These are phyloP conservation scores for Gentiana macrophylla DNA, from an alignment of 257 asterid species.

Conservation along the genomic window DNA sequence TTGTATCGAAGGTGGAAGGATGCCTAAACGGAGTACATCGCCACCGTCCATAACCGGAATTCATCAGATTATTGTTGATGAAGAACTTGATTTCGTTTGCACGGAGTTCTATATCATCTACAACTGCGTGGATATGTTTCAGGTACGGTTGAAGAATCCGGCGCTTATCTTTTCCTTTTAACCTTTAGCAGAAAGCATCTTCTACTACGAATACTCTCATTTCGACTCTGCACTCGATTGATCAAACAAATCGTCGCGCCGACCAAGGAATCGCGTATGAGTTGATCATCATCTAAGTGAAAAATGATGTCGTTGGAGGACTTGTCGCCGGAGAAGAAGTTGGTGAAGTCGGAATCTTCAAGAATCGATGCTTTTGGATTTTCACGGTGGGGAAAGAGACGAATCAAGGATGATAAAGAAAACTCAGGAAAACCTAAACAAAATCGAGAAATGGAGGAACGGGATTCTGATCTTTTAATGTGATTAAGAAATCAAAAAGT, in stretches of 20 bases:
- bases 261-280: constrained; percentile 37
- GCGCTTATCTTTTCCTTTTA: constrained; percentile 25
- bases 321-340: constrained; percentile 43
- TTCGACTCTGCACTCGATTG: constrained; percentile 11
- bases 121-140: constrained; percentile 41
- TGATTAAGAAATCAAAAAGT: too few relatives aligned
- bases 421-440: too few relatives aligned
- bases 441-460: too few relatives aligned
- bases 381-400: too few relatives aligned
- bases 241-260: constrained; percentile 51
- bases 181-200: constrained; percentile 32
- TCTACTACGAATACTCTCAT: background rate
- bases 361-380: too few relatives aligned
- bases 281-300: constrained; percentile 37
- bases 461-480: too few relatives aligned
- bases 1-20: constrained; percentile 37
- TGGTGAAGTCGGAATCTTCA: constrained; percentile 55
- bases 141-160: constrained; percentile 36
- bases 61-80: constrained; percentile 10
- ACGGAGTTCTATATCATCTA: constrained; percentile 41
- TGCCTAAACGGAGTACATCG: constrained; percentile 39
- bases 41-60: constrained; percentile 29
- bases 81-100: constrained; percentile 29
- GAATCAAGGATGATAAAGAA: too few relatives aligned
- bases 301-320: constrained; percentile 35